A percentile compares a stretch with the other conserved stretches of the same genome.
Conservation (phyloP, 495 filamentous ascomycete species). For the Lepraria neglecta region DNA sequence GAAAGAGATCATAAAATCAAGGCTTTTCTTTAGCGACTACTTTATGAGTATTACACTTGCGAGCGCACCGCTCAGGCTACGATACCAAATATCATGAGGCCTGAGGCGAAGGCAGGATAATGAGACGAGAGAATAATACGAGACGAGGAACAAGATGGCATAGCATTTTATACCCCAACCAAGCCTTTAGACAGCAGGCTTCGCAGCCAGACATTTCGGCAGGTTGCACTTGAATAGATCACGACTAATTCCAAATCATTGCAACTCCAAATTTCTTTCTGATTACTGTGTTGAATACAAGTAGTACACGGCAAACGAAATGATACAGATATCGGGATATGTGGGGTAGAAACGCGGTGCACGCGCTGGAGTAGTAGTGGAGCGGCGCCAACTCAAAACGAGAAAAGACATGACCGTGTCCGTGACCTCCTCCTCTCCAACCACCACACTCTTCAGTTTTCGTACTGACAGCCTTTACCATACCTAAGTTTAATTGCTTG, state of each 20-base stretch:
- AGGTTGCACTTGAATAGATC: background rate
- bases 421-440: conserved; percentile 18
- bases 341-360: conserved; percentile 15
- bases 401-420: conserved; percentile 22
- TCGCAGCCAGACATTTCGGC: conserved; percentile 8
- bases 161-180: conserved; percentile 16
- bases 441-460: background rate
- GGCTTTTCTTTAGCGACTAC: background rate
- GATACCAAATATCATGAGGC: background rate
- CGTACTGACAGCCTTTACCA: conserved; percentile 4
- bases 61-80: background rate
- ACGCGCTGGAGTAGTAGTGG: background rate
- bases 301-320: conserved; percentile 4
- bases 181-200: conserved; percentile 10
- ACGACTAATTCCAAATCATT: background rate
- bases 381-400: conserved; percentile 20
- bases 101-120: background rate
- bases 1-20: background rate
- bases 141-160: background rate
- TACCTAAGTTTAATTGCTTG: background rate
- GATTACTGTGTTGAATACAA: conserved; percentile 9
- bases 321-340: conserved; percentile 14
- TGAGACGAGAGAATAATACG: background rate
- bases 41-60: background rate
- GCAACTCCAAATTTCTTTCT: background rate